These are phyloP conservation scores for Sutorius eximius DNA, from an alignment of 1,284 basidiomycete genomes.

Conservation along the genomic window DNA sequence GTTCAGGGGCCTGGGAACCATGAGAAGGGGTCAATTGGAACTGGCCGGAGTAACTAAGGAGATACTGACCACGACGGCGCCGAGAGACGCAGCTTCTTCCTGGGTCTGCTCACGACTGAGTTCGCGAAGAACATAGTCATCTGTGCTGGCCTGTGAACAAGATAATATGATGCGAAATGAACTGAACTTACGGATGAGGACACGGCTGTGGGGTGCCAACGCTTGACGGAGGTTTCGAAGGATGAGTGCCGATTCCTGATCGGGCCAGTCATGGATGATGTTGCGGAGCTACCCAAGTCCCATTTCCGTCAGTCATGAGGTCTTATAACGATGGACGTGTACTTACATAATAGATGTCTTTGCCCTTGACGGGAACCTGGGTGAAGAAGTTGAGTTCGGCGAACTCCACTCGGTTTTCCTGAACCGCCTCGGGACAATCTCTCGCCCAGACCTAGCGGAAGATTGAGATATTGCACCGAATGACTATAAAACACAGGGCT, in stretches of 20 bases:
- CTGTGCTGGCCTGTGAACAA: conserved; percentile 10
- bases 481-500: background rate
- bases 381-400: conserved; percentile 33
- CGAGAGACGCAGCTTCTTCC: conserved; percentile 14
- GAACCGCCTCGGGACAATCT: conserved; percentile 26
- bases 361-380: conserved; percentile 25
- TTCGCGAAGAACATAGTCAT: conserved; percentile 25
- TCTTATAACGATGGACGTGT: background rate
- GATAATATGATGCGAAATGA: background rate
- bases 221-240: conserved; percentile 31
- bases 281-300: conserved; percentile 24
- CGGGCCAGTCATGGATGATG: conserved; percentile 35
- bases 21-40: background rate
- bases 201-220: conserved; percentile 28
- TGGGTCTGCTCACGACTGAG: conserved; percentile 18
- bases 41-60: background rate
- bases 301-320: background rate
- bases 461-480: background rate
- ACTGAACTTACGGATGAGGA: conserved; percentile 29
- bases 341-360: conserved; percentile 36
- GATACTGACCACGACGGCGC: conserved; percentile 16
- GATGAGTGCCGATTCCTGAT: conserved; percentile 26
- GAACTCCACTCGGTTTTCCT: conserved; percentile 28
- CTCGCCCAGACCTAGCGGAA: conserved; percentile 22
- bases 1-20: conserved; percentile 33